These are phyloP conservation scores for Lachnellula subtilissima DNA, from an alignment of 2,329 filamentous ascomycete species.

Conservation along the genomic window DNA sequence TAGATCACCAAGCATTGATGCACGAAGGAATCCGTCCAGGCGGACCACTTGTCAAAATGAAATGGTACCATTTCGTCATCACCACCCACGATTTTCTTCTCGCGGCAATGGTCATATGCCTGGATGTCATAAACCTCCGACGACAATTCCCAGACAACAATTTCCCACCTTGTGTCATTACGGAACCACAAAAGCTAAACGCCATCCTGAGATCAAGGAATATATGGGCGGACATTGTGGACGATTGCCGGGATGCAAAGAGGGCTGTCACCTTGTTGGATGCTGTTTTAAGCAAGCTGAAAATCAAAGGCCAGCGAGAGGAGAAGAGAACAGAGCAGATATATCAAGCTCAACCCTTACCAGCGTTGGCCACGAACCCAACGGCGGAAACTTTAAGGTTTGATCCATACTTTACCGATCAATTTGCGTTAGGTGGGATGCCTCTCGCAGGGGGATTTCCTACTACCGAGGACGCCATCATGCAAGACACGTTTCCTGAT, in stretches of 20 bases:
- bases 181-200: conserved; percentile 17
- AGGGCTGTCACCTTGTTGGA: conserved; percentile 17
- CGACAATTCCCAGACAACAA: background rate
- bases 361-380: conserved; percentile 2
- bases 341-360: background rate
- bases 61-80: conserved; percentile 54
- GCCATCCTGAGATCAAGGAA: conserved; percentile 16
- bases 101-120: conserved; percentile 55
- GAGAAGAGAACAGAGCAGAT: background rate
- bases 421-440: background rate
- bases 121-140: conserved; percentile 32
- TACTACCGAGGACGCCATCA: conserved; percentile 3
- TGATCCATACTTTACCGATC: conserved; percentile 8
- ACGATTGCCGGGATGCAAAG: conserved; percentile 23
- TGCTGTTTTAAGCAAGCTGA: conserved; percentile 16
- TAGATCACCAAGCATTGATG: conserved; percentile 46
- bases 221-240: conserved; percentile 21
- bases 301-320: conserved; percentile 1
- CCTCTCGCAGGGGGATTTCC: background rate
- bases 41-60: conserved; percentile 45
- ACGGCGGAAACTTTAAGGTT: conserved; percentile 6
- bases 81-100: conserved; percentile 58
- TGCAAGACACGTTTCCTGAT: conserved; percentile 18
- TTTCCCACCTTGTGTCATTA: conserved; percentile 14
- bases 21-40: conserved; percentile 48